phyloP scores from a whole-genome alignment of 305 asterid species.

The Coffea humblotiana region DNA sequence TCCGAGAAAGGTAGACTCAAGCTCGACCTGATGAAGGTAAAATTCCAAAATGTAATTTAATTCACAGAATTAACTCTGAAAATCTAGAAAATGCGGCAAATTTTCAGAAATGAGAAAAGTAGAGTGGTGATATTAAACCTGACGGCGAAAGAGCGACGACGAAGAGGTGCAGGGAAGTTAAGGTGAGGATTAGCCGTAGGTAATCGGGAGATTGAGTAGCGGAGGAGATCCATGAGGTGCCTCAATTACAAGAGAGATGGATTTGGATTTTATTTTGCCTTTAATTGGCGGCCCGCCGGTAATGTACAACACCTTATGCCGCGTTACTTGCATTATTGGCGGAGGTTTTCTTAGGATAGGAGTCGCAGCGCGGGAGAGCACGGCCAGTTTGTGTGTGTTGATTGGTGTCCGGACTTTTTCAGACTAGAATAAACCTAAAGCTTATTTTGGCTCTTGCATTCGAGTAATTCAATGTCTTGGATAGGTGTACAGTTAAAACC shows the following conservation, averaged over 20 bases:
- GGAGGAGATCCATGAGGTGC: conserved; percentile 75
- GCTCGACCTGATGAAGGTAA: conserved; percentile 50
- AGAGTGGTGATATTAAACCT: conserved; percentile 42
- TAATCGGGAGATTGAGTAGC: conserved; percentile 49
- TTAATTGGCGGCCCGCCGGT: background rate
- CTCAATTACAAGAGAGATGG: conserved; percentile 22
- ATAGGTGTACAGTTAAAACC: no score
- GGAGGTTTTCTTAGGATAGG: background rate
- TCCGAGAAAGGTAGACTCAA: conserved; percentile 56
- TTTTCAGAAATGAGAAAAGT: background rate
- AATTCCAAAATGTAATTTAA: background rate
- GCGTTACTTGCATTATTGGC: conserved; percentile 3
- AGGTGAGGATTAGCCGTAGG: conserved; percentile 33
- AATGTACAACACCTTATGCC: conserved; percentile 23
- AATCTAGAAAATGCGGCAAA: conserved; percentile 8
- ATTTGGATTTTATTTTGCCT: background rate
- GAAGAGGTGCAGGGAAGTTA: conserved; percentile 37
- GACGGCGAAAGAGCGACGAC: conserved; percentile 45
- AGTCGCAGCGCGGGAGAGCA: no score
- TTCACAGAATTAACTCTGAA: background rate
- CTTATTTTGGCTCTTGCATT: no score
- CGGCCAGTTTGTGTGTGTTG: no score
- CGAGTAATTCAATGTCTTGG: no score
- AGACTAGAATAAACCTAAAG: no score
- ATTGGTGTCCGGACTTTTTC: no score